Evolutionary conservation across 2,329 filamentous ascomycete genomes (phyloP).

Genomic region (Epichloe gansuensis): DNA sequence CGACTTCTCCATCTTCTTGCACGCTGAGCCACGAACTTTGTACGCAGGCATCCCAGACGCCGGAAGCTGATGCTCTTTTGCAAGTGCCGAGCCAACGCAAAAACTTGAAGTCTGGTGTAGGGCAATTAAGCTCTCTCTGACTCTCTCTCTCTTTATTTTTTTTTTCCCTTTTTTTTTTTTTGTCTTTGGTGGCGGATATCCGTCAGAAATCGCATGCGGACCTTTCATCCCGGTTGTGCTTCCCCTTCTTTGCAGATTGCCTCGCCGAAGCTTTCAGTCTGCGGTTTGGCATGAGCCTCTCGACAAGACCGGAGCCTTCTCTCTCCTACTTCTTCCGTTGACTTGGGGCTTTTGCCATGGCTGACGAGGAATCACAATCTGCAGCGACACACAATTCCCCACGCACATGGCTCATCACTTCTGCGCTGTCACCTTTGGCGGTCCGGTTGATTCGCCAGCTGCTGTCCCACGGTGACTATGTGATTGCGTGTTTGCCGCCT

Average conservation of each 20-base stretch:
- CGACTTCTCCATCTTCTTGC: no score
- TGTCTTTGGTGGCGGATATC: not conserved
- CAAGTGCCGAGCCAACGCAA: no score
- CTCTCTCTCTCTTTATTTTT: slow-evolving; percentile 2
- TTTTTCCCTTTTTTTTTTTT: not conserved
- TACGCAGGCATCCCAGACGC: no score
- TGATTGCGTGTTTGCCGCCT: slow-evolving; percentile 72
- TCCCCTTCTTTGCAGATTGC: not conserved
- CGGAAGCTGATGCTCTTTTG: no score
- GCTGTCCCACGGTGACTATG: slow-evolving; percentile 83
- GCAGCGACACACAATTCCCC: slow-evolving; percentile 59
- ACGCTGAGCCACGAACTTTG: no score
- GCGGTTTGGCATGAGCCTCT: no score
- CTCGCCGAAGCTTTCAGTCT: not conserved
- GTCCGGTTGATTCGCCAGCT: slow-evolving; percentile 72
- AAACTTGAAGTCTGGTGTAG: no score
- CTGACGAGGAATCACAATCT: slow-evolving; percentile 18
- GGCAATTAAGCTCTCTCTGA: no score
- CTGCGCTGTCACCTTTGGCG: slow-evolving; percentile 72
- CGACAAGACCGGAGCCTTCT: no score
- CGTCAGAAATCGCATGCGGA: not conserved
- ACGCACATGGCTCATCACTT: slow-evolving; percentile 86
- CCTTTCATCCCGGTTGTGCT: not conserved
- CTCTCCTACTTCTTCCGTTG: not conserved
- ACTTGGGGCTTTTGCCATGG: slow-evolving; percentile 12